Conservation (phyloP, 2,329 filamentous ascomycete genomes). For the Alternaria alternata region DNA sequence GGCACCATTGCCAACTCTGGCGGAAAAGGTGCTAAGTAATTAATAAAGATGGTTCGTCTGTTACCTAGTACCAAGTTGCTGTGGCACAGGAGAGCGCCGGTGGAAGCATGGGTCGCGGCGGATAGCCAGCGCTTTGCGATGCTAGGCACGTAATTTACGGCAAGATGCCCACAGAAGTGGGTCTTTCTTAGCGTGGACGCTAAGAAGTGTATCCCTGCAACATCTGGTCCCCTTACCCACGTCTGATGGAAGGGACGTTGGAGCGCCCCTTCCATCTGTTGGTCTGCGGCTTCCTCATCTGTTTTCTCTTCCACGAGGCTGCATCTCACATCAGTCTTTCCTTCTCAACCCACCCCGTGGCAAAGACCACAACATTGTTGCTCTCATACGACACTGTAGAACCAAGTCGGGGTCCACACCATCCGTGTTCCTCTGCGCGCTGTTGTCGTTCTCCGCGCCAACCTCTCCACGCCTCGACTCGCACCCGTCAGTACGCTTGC, state of each 20-base stretch:
- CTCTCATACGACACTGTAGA: constrained; percentile 6
- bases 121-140: constrained; percentile 20
- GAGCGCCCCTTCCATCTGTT: constrained; percentile 34
- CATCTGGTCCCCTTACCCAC: constrained; percentile 20
- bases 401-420: constrained; percentile 19
- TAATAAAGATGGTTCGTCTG: not conserved
- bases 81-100: not conserved
- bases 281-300: constrained; percentile 34
- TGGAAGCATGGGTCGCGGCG: constrained; percentile 10
- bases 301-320: constrained; percentile 29
- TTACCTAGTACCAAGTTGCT: not conserved
- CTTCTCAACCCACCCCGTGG: constrained; percentile 21
- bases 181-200: not conserved
- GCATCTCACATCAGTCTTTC: constrained; percentile 20
- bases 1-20: too few relatives aligned
- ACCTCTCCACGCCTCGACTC: constrained; percentile 35
- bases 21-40: not conserved
- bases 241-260: constrained; percentile 32
- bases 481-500: constrained; percentile 19
- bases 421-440: constrained; percentile 30
- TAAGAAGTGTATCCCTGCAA: constrained; percentile 4
- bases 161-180: constrained; percentile 15
- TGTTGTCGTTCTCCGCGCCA: constrained; percentile 36
- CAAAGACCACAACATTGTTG: constrained; percentile 18
- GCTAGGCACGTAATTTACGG: constrained; percentile 26